Base-by-base conservation (phyloP, 345 rosid genomes). In the Psidium friedrichsthalianum region DNA sequence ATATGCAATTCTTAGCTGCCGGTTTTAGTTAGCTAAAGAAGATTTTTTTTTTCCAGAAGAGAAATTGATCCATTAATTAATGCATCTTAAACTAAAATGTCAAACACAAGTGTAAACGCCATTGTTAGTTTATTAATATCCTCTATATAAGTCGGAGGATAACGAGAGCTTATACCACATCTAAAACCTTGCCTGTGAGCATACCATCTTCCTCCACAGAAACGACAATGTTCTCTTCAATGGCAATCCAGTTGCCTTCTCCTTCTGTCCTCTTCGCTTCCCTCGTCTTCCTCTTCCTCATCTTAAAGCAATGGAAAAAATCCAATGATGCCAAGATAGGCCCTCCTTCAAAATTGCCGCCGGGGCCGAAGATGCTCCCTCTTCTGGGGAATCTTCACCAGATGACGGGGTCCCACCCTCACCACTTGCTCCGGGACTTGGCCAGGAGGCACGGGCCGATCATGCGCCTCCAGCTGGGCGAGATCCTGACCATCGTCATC, bases 401-500 rank as follows among this genome's bases (percentile, higher is more conserved):
- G 59, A 64, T 88, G 56, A 82, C 83, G 0, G 89, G 89, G 32
- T 81, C 85, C 47, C 83, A 52, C 21, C 93, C 93, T 9, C 94
- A 91, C 59, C 89, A 57, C 51, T 21, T 85, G 61, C 85, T 90
- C 32, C 14, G 86, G 51, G 61, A 86, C 6, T 36, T 90, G 51
- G 88, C 90, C 64, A 56, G 58, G 20, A 51, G 21, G 44, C 89
- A 91, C 15, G 93, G 93, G 24, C 93, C 89, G 22, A 44, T 90
- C 51, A 83, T 91, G 85, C 64, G 85, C 51, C 87, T 92, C 58
- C 88, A 88, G 54, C 85, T 92, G 4, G 93, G 93, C 14, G 90
- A 88, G 83, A 55, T 84, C 47, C 36, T 86, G 2, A 83, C 86
- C 52, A 29, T 90, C 4, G 74, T 89, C 11, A 56, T 91, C 82